Percentiles rank a stretch among this genome's conserved stretches.
These are phyloP conservation scores for Trypanosoma melophagium DNA, from an alignment of 208 protist genomes.

Conservation along the genomic window DNA sequence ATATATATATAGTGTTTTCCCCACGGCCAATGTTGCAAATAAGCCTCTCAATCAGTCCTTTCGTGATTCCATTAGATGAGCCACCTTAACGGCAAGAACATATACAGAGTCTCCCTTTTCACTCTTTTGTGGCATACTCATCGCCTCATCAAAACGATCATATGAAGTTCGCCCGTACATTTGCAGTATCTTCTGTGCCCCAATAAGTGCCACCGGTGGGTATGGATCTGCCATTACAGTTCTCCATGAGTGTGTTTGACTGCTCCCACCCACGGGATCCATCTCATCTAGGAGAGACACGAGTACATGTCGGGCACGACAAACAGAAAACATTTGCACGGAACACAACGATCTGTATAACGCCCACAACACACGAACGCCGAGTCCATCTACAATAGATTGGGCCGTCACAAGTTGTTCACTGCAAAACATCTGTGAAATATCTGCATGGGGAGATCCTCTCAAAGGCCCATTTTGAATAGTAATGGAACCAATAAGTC, in stretches of 20 bases:
- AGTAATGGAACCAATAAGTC: slow-evolving; percentile 51
- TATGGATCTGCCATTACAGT: slow-evolving; percentile 61
- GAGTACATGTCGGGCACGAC: slow-evolving; percentile 62
- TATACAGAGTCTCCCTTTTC: slow-evolving; percentile 32
- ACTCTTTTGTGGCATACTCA: slow-evolving; percentile 29
- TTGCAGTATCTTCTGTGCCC: slow-evolving; percentile 48
- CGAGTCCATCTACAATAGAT: slow-evolving; percentile 40
- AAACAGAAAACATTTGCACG: slow-evolving; percentile 47
- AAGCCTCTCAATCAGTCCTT: slow-evolving; percentile 14
- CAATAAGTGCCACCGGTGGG: slow-evolving; percentile 56
- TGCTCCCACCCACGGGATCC: slow-evolving; percentile 27
- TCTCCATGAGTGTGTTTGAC: slow-evolving; percentile 45
- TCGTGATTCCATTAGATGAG: slow-evolving; percentile 22
- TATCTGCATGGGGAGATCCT: slow-evolving; percentile 17
- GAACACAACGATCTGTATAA: slow-evolving; percentile 55
- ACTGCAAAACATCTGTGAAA: slow-evolving; percentile 41
- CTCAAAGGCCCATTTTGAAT: slow-evolving; percentile 44
- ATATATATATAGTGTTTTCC: neutral
- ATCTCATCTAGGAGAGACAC: slow-evolving; percentile 38
- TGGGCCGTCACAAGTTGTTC: slow-evolving; percentile 39
- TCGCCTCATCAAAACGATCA: slow-evolving; percentile 34
- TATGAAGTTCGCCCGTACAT: slow-evolving; percentile 31
- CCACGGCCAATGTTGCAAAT: neutral
- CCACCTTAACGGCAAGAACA: slow-evolving; percentile 27
- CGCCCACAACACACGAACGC: slow-evolving; percentile 65